Conservation (phyloP, 257 asterid species). For the Ehretia macrophylla region DNA sequence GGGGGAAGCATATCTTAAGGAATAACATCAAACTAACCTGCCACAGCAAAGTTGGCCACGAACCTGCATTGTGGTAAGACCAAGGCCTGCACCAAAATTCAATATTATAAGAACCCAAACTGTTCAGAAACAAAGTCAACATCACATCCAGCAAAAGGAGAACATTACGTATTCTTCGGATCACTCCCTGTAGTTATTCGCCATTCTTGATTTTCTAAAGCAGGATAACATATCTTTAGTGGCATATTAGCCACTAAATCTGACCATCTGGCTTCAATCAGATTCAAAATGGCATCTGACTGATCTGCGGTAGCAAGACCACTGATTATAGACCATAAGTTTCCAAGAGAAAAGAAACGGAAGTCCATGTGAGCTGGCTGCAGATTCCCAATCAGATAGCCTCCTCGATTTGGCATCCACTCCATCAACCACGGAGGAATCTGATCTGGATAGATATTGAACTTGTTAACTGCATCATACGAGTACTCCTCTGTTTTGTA, state of each 20-base stretch:
- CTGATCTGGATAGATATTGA: constrained; percentile 83
- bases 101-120: constrained; percentile 3
- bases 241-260: constrained; percentile 79
- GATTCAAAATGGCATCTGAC: constrained; percentile 69
- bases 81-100: constrained; percentile 60
- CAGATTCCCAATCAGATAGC: constrained; percentile 70
- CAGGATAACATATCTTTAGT: constrained; percentile 74
- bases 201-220: constrained; percentile 79
- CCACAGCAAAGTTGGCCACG: constrained; percentile 91
- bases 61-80: constrained; percentile 87
- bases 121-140: not conserved
- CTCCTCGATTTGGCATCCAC: constrained; percentile 76
- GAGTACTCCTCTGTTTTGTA: constrained; percentile 83
- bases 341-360: constrained; percentile 77
- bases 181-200: constrained; percentile 73
- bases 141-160: constrained; percentile 1
- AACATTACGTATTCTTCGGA: constrained; percentile 72
- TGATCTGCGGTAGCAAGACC: constrained; percentile 67
- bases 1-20: not conserved
- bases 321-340: constrained; percentile 65
- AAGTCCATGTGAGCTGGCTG: constrained; percentile 94
- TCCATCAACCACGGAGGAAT: constrained; percentile 85
- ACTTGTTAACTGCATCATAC: constrained; percentile 75
- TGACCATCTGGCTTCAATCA: constrained; percentile 68
- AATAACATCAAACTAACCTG: constrained; percentile 36